These are phyloP conservation scores for Boletellus ananiceps DNA, from an alignment of 768 basidiomycete genomes.

Conservation along the genomic window DNA sequence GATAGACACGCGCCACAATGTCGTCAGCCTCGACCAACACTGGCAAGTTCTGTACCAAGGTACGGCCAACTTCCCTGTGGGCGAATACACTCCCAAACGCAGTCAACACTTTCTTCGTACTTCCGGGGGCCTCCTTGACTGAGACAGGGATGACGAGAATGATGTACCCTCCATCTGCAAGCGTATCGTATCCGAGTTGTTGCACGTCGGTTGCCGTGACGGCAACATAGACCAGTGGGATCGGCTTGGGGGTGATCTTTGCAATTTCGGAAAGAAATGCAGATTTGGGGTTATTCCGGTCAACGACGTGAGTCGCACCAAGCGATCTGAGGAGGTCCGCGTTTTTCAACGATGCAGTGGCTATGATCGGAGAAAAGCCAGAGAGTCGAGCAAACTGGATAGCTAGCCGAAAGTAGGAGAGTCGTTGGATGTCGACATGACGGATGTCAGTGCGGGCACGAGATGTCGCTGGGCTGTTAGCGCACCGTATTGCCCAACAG, in stretches of 20 bases:
- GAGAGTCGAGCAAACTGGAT: constrained; percentile 35
- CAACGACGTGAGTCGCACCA: constrained; percentile 37
- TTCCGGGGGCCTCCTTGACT: constrained; percentile 14
- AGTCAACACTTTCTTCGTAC: constrained; percentile 14
- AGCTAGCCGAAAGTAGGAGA: constrained; percentile 11
- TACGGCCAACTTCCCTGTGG: constrained; percentile 14
- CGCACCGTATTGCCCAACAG: constrained; percentile 38
- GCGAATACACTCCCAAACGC: constrained; percentile 9
- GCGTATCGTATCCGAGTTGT: constrained; percentile 27
- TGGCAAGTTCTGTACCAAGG: constrained; percentile 10
- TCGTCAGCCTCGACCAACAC: constrained; percentile 12
- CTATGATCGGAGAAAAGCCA: constrained; percentile 35
- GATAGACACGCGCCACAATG: constrained; percentile 8
- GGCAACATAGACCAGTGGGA: constrained; percentile 23
- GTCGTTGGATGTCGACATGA: no score
- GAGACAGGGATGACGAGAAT: constrained; percentile 2
- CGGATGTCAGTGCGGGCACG: no score
- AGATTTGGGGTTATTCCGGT: constrained; percentile 21
- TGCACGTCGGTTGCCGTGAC: constrained; percentile 31
- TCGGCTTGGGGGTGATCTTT: constrained; percentile 8
- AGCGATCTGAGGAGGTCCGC: constrained; percentile 29
- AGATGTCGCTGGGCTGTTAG: neutral
- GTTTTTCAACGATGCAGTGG: constrained; percentile 38
- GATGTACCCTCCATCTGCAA: constrained; percentile 32
- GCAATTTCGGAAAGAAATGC: constrained; percentile 14